These are phyloP conservation scores for Naganishia friedmannii DNA, from an alignment of 768 basidiomycete species.

Conservation along the genomic window DNA sequence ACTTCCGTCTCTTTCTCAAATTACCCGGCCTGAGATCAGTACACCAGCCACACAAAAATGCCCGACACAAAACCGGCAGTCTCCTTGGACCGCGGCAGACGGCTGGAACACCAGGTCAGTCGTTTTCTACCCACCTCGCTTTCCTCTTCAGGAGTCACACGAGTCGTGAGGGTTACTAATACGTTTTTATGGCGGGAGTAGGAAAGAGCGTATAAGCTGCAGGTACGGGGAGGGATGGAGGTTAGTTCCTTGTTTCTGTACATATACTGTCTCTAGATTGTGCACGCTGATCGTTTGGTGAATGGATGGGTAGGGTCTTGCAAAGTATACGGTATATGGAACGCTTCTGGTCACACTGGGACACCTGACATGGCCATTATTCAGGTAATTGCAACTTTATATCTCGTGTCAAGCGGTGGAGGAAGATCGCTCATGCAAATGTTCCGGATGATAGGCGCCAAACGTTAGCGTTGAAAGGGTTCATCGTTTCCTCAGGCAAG, in stretches of 20 bases:
- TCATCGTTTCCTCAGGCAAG: slow-evolving; percentile 51
- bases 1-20: too few relatives aligned
- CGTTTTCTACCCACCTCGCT: neutral
- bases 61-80: slow-evolving; percentile 8
- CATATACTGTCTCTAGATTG: neutral
- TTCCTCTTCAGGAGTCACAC: too few relatives aligned
- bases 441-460: slow-evolving; percentile 60
- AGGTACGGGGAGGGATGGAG: slow-evolving; percentile 43
- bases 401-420: too few relatives aligned
- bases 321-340: slow-evolving; percentile 48
- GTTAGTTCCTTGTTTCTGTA: slow-evolving; percentile 23
- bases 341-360: slow-evolving; percentile 39
- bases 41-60: neutral
- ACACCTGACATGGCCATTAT: slow-evolving; percentile 47
- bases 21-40: neutral
- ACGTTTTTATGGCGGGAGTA: neutral
- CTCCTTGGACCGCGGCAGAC: slow-evolving; percentile 29
- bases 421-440: neutral
- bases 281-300: neutral
- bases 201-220: slow-evolving; percentile 45
- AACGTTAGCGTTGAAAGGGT: slow-evolving; percentile 75
- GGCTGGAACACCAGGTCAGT: slow-evolving; percentile 41
- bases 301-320: slow-evolving; percentile 36
- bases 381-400: slow-evolving; percentile 35
- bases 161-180: too few relatives aligned